Conservation (phyloP, 2,329 filamentous ascomycete genomes). For the Pseudogymnoascus sp. region DNA sequence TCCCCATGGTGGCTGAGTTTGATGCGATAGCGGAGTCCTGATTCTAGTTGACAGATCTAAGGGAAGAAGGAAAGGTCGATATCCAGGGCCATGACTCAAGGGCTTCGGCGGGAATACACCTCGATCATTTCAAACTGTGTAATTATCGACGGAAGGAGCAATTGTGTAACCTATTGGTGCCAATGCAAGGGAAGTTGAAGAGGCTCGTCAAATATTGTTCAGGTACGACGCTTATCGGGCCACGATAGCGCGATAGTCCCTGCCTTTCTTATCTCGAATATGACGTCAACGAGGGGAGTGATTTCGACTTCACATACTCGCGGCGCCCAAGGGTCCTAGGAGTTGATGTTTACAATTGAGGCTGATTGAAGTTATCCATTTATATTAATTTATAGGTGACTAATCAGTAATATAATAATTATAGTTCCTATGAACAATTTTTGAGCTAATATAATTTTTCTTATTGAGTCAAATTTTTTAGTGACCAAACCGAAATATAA, state of each 20-base stretch:
- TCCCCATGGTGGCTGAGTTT: neutral
- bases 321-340: neutral
- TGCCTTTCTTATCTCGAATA: neutral
- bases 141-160: conserved; percentile 2
- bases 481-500: neutral
- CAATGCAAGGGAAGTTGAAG: neutral
- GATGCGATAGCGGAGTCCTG: neutral
- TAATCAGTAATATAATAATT: neutral
- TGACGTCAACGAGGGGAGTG: neutral
- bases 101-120: neutral
- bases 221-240: neutral
- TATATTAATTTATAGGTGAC: neutral
- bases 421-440: neutral
- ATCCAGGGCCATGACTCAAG: neutral
- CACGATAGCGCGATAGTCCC: neutral
- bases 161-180: neutral
- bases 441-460: neutral
- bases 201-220: neutral
- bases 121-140: neutral
- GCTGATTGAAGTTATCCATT: neutral
- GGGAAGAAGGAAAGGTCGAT: neutral
- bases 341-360: neutral
- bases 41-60: neutral
- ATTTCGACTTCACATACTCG: neutral
- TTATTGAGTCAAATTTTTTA: neutral